A percentile compares a stretch with the other conserved stretches of the same genome.
Conservation (phyloP, 495 filamentous ascomycete species). For the Tetracladium marchalianum region DNA sequence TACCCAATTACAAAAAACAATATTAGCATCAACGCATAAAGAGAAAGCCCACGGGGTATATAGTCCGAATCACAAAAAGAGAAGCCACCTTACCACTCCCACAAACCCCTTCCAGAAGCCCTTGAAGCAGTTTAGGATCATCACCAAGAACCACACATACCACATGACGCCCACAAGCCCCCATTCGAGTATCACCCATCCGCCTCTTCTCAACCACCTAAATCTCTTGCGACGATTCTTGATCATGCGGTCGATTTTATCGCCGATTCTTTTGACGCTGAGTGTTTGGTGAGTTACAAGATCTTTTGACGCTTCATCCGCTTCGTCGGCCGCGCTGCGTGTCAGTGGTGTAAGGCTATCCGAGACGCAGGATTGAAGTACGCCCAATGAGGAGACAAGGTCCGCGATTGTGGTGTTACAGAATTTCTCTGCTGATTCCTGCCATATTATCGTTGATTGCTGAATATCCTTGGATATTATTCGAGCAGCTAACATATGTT, state of each 20-base stretch:
- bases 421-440: conserved; percentile 29
- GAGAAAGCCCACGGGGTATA: too few relatives aligned
- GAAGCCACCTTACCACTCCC: conserved; percentile 57
- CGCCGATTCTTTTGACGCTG: conserved; percentile 64
- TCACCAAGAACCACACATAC: conserved; percentile 75
- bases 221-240: conserved; percentile 56
- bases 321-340: conserved; percentile 58
- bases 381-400: conserved; percentile 36
- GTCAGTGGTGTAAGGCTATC: conserved; percentile 51
- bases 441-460: conserved; percentile 15
- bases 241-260: conserved; percentile 67
- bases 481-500: conserved; percentile 61
- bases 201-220: conserved; percentile 57
- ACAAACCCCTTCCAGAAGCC: conserved; percentile 48
- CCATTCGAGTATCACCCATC: conserved; percentile 72
- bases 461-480: conserved; percentile 37
- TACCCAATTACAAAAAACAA: too few relatives aligned
- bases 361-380: conserved; percentile 40
- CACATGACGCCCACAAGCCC: conserved; percentile 69
- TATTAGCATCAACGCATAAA: too few relatives aligned
- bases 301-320: conserved; percentile 62
- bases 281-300: conserved; percentile 65
- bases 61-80: conserved; percentile 55
- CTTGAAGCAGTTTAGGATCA: conserved; percentile 52
- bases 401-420: conserved; percentile 31